Evolutionary conservation across 768 basidiomycete species (phyloP).

Genomic region (Mycena galopus): DNA sequence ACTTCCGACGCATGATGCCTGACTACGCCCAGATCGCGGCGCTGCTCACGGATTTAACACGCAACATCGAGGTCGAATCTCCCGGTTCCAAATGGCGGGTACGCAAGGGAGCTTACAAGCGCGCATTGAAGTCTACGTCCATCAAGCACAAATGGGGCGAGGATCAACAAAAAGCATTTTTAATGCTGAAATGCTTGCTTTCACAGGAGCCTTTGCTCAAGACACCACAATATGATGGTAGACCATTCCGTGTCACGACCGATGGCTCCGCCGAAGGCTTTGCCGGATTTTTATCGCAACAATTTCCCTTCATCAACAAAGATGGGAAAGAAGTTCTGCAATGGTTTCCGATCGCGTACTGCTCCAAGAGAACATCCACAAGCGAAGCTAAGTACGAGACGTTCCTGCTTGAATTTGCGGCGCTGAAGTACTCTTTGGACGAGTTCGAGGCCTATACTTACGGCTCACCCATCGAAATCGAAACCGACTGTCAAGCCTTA

Average conservation of each 20-base stretch:
- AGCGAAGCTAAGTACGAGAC: constrained; percentile 49
- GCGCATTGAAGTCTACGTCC: constrained; percentile 38
- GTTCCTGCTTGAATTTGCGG: constrained; percentile 51
- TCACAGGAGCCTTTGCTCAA: constrained; percentile 41
- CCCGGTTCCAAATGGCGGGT: constrained; percentile 35
- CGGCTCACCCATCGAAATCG: constrained; percentile 42
- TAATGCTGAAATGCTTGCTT: constrained; percentile 40
- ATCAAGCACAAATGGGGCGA: constrained; percentile 38
- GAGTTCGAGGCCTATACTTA: constrained; percentile 40
- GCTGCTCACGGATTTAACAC: constrained; percentile 48
- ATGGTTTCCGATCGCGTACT: constrained; percentile 49
- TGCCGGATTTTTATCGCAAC: constrained; percentile 44
- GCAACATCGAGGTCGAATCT: constrained; percentile 40
- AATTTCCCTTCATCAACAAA: constrained; percentile 28
- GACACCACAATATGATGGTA: constrained; percentile 42
- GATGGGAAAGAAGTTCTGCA: constrained; percentile 30
- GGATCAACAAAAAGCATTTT: constrained; percentile 42
- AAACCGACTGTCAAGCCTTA: constrained; percentile 37
- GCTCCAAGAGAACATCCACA: constrained; percentile 50
- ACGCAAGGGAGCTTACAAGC: constrained; percentile 42
- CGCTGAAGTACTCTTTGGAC: constrained; percentile 30
- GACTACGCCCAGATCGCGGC: constrained; percentile 49
- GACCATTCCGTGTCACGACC: constrained; percentile 44
- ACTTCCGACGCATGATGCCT: constrained; percentile 50
- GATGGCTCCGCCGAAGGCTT: constrained; percentile 48